Base-by-base conservation (phyloP, 164 flowering plant genomes). In the Sedum album region DNA sequence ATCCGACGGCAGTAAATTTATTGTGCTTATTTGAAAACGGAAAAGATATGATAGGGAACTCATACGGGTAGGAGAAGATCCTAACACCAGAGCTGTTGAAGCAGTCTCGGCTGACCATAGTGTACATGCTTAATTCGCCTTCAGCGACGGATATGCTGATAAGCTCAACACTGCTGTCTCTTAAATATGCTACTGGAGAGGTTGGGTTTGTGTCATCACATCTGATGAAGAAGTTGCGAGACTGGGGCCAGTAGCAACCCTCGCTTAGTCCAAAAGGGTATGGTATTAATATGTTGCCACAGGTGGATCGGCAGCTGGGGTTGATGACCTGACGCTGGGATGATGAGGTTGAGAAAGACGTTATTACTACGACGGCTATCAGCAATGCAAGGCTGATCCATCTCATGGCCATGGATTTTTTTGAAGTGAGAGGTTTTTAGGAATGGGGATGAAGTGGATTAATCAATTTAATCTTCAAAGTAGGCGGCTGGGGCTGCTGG, bases 21-120 rank as follows among this genome's bases (percentile, higher is more conserved):
- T 55, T 55, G 11, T 10, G 61, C 31, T 26, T 55, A 6, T 26
- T 55, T 0, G 61, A 55, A 28, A 55, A 55, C 18, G 61, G 61
- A 26, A 25, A 55, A 1, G 61, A 26, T 26, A 55, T 26, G 61
- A 55, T 55, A 8, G 61, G 61, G 31, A 26, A 55, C 18, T 51
- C 57, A 13, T 51, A 51, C 0, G 57, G 6, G 6, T 51, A 55
- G 4, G 61, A 17, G 31, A 14, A 9, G 20, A 9, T 18, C 61
- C 20, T 26, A 9, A 1, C 61, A 55, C 31, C 31, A 3, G 61
- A 25, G 61, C 18, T 2, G 6, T 55, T 55, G 31, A 2, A 26
- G 61, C 61, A 55, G 6, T 55, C 61, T 8, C 31, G 61, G 61
- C 61, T 55, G 20, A 57, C 62, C 33, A 26, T 57, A 2, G 62